phyloP scores from a whole-genome alignment of 1,284 basidiomycete species.

The Exobasidium cylindrosporum region DNA sequence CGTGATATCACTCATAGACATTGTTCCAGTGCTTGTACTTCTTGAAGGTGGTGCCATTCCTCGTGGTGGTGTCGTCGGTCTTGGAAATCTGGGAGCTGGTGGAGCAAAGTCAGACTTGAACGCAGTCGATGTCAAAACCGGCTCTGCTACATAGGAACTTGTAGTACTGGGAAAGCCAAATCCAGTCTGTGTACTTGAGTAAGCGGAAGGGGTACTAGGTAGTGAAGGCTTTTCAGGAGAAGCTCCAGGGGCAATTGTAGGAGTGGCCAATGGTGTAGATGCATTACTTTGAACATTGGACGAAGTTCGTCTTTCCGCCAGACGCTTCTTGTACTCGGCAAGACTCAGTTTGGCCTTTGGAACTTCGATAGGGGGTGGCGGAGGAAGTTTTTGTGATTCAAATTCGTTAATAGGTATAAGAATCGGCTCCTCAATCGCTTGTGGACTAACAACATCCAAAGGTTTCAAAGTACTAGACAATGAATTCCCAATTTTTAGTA shows the following conservation, averaged over 20 bases:
- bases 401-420: no score
- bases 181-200: background rate
- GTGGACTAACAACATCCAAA: background rate
- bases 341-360: constrained; percentile 47
- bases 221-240: constrained; percentile 10
- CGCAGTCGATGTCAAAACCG: background rate
- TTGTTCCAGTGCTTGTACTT: background rate
- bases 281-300: constrained; percentile 20
- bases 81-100: background rate
- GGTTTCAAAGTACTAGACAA: background rate
- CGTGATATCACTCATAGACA: background rate
- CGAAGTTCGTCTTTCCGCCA: constrained; percentile 43
- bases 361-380: constrained; percentile 22
- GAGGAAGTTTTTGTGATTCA: no score
- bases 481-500: background rate
- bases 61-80: constrained; percentile 2
- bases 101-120: background rate
- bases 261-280: constrained; percentile 1
- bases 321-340: constrained; percentile 52
- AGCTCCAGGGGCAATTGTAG: constrained; percentile 16
- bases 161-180: background rate
- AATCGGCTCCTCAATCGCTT: background rate
- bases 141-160: background rate
- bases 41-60: background rate
- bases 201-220: constrained; percentile 7